These are phyloP conservation scores for Achaetomium macrosporum DNA, from an alignment of 2,329 filamentous ascomycete species.

Conservation along the genomic window DNA sequence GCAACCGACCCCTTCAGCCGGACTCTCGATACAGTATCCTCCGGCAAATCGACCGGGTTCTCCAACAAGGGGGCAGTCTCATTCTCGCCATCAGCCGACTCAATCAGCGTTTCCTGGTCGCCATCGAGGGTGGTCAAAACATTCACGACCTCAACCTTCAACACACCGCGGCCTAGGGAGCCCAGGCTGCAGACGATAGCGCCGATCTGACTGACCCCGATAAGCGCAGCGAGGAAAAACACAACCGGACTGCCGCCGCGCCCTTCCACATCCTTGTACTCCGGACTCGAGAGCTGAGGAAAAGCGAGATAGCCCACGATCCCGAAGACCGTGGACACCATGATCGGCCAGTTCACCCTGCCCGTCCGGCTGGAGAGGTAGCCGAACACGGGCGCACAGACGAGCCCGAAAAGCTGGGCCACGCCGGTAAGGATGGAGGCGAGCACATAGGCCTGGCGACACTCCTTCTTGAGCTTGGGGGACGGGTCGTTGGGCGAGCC, in stretches of 20 bases:
- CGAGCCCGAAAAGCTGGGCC: conserved; percentile 77
- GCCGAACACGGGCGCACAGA: conserved; percentile 83
- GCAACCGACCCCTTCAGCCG: conserved; percentile 88
- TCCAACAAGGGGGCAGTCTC: conserved; percentile 39
- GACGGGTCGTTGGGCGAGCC: conserved; percentile 57
- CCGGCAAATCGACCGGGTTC: conserved; percentile 16
- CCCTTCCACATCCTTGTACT: conserved; percentile 58
- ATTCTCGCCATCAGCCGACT: conserved; percentile 22
- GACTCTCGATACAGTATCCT: conserved; percentile 41
- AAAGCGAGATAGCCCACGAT: conserved; percentile 73
- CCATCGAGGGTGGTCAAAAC: conserved; percentile 28
- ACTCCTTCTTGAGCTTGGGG: conserved; percentile 76
- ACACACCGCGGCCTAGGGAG: conserved; percentile 73
- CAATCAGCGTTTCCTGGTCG: conserved; percentile 27
- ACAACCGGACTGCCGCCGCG: conserved; percentile 63
- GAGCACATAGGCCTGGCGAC: conserved; percentile 79
- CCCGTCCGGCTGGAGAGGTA: conserved; percentile 67
- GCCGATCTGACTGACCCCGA: conserved; percentile 92
- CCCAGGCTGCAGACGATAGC: conserved; percentile 95
- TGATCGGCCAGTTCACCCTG: conserved; percentile 65
- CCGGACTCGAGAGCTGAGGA: conserved; percentile 69
- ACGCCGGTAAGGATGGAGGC: conserved; percentile 83
- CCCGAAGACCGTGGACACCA: conserved; percentile 66
- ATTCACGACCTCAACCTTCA: conserved; percentile 43
- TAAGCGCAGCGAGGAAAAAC: conserved; percentile 69